Conservation (phyloP, 2,329 filamentous ascomycete species). For the Thermomyces lanuginosus region DNA sequence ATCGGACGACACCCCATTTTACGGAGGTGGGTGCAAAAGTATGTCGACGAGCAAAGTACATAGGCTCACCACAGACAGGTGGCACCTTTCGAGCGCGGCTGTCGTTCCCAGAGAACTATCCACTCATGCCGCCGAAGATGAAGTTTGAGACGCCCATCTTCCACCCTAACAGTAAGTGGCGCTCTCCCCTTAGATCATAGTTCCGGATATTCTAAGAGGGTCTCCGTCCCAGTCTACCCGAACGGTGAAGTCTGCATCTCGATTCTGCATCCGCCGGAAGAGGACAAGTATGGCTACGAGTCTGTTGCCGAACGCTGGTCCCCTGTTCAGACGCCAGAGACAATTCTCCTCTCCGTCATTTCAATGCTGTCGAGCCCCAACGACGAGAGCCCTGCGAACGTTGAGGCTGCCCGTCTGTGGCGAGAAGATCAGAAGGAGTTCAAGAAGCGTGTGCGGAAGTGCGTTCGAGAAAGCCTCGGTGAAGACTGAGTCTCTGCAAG, state of each 20-base stretch:
- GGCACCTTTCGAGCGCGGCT: constrained; percentile 82
- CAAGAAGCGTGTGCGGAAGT: constrained; percentile 57
- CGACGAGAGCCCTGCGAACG: constrained; percentile 86
- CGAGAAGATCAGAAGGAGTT: constrained; percentile 68
- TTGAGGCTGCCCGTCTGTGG: constrained; percentile 80
- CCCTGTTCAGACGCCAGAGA: constrained; percentile 88
- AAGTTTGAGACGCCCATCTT: constrained; percentile 76
- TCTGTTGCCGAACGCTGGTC: constrained; percentile 79
- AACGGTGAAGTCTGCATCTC: constrained; percentile 87
- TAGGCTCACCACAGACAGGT: constrained; percentile 35
- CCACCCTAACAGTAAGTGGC: constrained; percentile 63
- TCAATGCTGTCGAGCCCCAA: constrained; percentile 86
- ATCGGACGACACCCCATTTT: constrained; percentile 80
- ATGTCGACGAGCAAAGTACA: not conserved
- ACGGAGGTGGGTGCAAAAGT: constrained; percentile 51
- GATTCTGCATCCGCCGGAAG: constrained; percentile 86
- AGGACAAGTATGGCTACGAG: constrained; percentile 91
- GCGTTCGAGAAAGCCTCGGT: constrained; percentile 66
- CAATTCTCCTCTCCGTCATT: constrained; percentile 81
- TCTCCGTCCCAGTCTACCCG: constrained; percentile 46
- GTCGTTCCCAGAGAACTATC: constrained; percentile 71
- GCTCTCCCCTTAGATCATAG: not conserved
- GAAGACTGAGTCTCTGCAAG: constrained; percentile 42
- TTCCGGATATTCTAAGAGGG: constrained; percentile 3
- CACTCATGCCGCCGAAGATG: constrained; percentile 72